These are phyloP conservation scores for Populus hybrid DNA, from an alignment of 441 rosid genomes.

Conservation along the genomic window DNA sequence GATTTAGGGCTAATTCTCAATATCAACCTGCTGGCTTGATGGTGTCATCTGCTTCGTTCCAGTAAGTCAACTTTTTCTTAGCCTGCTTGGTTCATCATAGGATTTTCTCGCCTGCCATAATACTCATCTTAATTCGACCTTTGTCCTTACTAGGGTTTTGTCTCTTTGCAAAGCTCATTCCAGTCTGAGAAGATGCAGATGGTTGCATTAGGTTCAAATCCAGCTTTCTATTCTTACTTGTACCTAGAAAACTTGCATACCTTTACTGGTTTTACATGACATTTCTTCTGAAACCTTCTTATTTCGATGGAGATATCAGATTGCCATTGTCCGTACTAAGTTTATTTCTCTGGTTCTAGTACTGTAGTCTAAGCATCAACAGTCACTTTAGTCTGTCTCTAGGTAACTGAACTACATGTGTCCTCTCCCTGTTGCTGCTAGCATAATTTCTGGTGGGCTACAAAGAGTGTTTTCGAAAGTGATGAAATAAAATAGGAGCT, in stretches of 20 bases:
- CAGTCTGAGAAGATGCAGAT: constrained; percentile 14
- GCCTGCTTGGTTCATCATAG: constrained; percentile 42
- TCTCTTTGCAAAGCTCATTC: constrained; percentile 21
- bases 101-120: constrained; percentile 32
- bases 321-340: not conserved
- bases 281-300: not conserved
- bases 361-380: not conserved
- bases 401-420: not conserved
- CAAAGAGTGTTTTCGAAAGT: not conserved
- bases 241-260: not conserved
- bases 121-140: constrained; percentile 29
- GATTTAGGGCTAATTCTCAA: constrained; percentile 45
- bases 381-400: not conserved
- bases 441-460: not conserved
- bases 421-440: not conserved
- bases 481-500: too few species aligned
- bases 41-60: constrained; percentile 46
- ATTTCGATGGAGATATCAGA: constrained; percentile 7
- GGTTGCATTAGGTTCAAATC: constrained; percentile 27
- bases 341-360: not conserved
- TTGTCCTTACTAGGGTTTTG: constrained; percentile 28
- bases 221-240: constrained; percentile 3
- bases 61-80: constrained; percentile 44
- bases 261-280: not conserved
- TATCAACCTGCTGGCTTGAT: constrained; percentile 49